Percentiles rank a stretch among this genome's conserved stretches.
Conservation (phyloP, 306 rosid species). For the Cucurbita ficifolia region DNA sequence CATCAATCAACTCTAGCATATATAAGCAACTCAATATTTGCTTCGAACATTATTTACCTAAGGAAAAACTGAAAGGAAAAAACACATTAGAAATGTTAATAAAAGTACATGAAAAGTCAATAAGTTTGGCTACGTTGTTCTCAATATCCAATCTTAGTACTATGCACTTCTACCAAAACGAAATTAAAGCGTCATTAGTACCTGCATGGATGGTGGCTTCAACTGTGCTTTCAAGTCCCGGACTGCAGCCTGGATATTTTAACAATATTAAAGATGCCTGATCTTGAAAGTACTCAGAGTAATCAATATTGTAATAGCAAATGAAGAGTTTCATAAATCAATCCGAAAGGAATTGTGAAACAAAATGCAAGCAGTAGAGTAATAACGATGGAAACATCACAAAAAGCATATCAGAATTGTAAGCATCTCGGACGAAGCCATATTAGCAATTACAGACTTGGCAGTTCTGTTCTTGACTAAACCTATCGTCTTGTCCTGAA, state of each 20-base stretch:
- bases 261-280: not conserved
- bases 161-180: not conserved
- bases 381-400: not conserved
- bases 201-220: conserved; percentile 94
- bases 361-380: not conserved
- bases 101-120: not conserved
- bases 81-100: not conserved
- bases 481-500: not conserved
- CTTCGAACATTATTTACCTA: not conserved
- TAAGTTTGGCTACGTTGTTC: not conserved
- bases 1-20: not conserved
- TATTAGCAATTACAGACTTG: not conserved
- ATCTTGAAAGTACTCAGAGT: not conserved
- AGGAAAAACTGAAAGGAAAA: not conserved
- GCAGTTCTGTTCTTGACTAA: not conserved
- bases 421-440: not conserved
- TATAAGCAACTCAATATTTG: not conserved
- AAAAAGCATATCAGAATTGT: not conserved
- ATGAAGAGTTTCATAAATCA: not conserved
- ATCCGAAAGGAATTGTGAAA: not conserved
- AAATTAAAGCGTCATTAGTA: conserved; percentile 8
- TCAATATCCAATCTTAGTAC: not conserved
- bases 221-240: conserved; percentile 75
- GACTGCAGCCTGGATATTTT: conserved; percentile 59
- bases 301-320: not conserved